Evolutionary conservation across 2,329 filamentous ascomycete genomes (phyloP), one percentile per base, ranked within the genome.

Genomic region (Fusarium sp.): DNA sequence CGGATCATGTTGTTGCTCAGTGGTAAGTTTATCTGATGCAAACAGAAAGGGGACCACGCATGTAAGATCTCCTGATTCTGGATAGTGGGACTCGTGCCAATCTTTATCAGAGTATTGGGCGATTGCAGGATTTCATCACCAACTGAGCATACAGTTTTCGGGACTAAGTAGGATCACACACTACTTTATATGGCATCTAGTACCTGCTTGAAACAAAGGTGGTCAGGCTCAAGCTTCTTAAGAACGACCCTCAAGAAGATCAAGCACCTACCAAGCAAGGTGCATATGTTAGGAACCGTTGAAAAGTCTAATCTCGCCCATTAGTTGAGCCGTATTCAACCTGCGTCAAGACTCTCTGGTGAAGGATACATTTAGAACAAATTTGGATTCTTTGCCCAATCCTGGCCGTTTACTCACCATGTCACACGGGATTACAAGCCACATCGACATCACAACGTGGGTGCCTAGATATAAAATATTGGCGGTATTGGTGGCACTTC

Each of bases 41-140:
- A 41, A 29, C 55, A 45, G n/a, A 49, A 54, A 33, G n/a, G 18
- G 33, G 25, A 31, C 70, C 66, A 70, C 62, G 57, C 68, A 63
- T 65, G 20, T 18, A 58, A 55, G 33, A 76, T 75, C 71, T 76
- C 63, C 71, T 73, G 69, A 73, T 71, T 20, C 29, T 44, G n/a
- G 20, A 38, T 25, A 27, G 27, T 18, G 13, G 29, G 44, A 15
- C 29, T 45, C 29, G 31, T 15, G 31, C 39, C 25, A 20, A 46
- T 18, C 25, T 35, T 17, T 7, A 22, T 46, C 27, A 25, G 44
- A 31, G 33, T 44, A 38, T 45, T 35, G 54, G 35, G 47, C 41
- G 22, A 47, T 36, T 41, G 57, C 29, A 20, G n/a, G 5, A 27
- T 46, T 58, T 53, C 41, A 64, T 33, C 27, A 58, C 27, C 38